phyloP scores from a whole-genome alignment of 1,284 basidiomycete species.

The Blastosporella zonata region DNA sequence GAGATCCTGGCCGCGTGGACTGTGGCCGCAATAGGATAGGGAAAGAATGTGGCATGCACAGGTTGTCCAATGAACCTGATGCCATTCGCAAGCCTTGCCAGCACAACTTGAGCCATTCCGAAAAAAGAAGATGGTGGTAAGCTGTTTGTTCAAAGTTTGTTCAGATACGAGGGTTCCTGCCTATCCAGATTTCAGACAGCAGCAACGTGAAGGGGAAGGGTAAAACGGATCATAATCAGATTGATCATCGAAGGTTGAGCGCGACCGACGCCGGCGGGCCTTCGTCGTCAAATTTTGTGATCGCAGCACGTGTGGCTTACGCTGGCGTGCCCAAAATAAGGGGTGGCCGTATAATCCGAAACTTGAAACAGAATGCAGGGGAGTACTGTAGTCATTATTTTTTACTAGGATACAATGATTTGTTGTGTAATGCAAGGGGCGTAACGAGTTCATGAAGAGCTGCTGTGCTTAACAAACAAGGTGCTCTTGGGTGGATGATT shows the following conservation, averaged over 20 bases:
- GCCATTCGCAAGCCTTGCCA: constrained; percentile 11
- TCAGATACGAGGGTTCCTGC: too few species aligned
- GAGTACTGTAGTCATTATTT: background rate
- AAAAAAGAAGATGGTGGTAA: background rate
- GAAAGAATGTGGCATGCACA: constrained; percentile 28
- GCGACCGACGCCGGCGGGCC: background rate
- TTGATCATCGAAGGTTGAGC: background rate
- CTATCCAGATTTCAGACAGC: too few species aligned
- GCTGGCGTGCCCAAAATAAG: too few species aligned
- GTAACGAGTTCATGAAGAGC: too few species aligned
- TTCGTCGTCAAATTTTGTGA: too few species aligned
- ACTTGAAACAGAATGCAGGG: too few species aligned
- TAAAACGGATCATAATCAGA: background rate
- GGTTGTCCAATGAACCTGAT: constrained; percentile 13
- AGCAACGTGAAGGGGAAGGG: background rate
- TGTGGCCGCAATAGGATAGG: constrained; percentile 36
- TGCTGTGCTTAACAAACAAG: too few species aligned
- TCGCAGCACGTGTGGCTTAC: background rate
- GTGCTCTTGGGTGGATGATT: too few species aligned
- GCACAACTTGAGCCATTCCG: constrained; percentile 2
- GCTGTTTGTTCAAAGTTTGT: background rate
- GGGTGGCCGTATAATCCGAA: too few species aligned
- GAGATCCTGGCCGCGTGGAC: constrained; percentile 43
- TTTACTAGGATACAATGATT: background rate
- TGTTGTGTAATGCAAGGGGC: background rate